phyloP scores from a whole-genome alignment of 78 protist species.

The Dictyostelium capitatum region DNA sequence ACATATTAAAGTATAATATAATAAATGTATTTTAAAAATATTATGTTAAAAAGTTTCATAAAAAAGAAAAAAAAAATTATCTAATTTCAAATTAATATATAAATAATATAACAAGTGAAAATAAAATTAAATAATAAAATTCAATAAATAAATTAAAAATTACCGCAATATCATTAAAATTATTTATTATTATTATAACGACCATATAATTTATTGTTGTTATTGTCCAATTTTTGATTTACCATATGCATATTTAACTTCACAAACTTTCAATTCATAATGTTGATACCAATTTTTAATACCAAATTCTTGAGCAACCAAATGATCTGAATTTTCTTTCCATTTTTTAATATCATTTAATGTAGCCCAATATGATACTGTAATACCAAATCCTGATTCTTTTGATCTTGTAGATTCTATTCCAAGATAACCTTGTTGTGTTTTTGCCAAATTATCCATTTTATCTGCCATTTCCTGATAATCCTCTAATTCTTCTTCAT shows the following conservation, averaged over 20 bases:
- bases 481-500: neutral
- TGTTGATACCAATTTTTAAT: neutral
- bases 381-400: neutral
- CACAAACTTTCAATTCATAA: neutral
- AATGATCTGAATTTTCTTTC: neutral
- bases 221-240: neutral
- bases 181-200: too few species aligned
- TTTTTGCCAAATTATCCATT: slow-evolving; percentile 13
- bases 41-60: too few species aligned
- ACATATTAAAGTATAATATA: too few species aligned
- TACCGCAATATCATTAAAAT: too few species aligned
- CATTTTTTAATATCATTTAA: neutral
- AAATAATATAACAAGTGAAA: too few species aligned
- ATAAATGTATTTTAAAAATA: too few species aligned
- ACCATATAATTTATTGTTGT: too few species aligned
- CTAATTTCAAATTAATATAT: too few species aligned
- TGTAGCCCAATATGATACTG: neutral
- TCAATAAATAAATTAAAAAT: too few species aligned
- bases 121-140: too few species aligned
- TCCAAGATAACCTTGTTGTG: neutral
- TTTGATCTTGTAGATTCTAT: neutral
- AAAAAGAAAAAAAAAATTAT: too few species aligned
- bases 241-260: slow-evolving; percentile 22
- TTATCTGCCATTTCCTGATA: neutral
- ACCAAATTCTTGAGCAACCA: neutral